phyloP scores from a whole-genome alignment of 805 yeast genomes.

The Diddensiella santjacobensis region DNA sequence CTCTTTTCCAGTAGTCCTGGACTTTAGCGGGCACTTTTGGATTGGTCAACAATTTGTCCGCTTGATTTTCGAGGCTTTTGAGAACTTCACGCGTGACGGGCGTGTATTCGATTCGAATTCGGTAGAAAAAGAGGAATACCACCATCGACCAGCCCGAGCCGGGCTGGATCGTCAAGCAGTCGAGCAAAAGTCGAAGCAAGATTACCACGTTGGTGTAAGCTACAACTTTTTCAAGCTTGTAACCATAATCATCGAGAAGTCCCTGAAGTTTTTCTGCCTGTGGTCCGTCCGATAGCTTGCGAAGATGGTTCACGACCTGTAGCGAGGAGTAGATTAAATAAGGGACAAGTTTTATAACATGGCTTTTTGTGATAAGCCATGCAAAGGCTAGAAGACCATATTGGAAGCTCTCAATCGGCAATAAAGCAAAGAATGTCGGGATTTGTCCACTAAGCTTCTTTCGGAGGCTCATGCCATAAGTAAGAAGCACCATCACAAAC shows the following conservation, averaged over 20 bases:
- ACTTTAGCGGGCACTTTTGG: slow-evolving; percentile 48
- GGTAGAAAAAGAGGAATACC: slow-evolving; percentile 55
- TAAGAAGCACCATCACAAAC: slow-evolving; percentile 21
- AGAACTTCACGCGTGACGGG: slow-evolving; percentile 61
- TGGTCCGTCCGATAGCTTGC: slow-evolving; percentile 10
- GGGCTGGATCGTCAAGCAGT: slow-evolving; percentile 53
- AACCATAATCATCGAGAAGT: slow-evolving; percentile 6
- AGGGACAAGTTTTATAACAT: slow-evolving; percentile 62
- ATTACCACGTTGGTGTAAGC: slow-evolving; percentile 18
- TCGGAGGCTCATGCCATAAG: slow-evolving; percentile 26
- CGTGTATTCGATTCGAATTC: slow-evolving; percentile 69
- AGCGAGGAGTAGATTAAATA: slow-evolving; percentile 68
- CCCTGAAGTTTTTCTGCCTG: slow-evolving; percentile 9
- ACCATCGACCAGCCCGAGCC: slow-evolving; percentile 57
- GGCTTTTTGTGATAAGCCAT: slow-evolving; percentile 57
- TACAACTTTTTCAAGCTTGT: slow-evolving; percentile 11
- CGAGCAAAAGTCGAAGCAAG: slow-evolving; percentile 37
- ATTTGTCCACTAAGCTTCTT: slow-evolving; percentile 52
- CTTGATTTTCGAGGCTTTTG: slow-evolving; percentile 55
- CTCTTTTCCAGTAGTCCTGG: slow-evolving; percentile 45
- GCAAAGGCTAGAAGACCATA: slow-evolving; percentile 50
- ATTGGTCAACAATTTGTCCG: slow-evolving; percentile 50
- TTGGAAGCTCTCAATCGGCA: slow-evolving; percentile 77
- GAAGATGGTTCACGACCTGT: slow-evolving; percentile 63
- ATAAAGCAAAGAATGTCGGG: slow-evolving; percentile 59